Percentiles rank a stretch among this genome's conserved stretches.
These are phyloP conservation scores for Hericium coralloides DNA, from an alignment of 768 basidiomycete species.

Conservation along the genomic window DNA sequence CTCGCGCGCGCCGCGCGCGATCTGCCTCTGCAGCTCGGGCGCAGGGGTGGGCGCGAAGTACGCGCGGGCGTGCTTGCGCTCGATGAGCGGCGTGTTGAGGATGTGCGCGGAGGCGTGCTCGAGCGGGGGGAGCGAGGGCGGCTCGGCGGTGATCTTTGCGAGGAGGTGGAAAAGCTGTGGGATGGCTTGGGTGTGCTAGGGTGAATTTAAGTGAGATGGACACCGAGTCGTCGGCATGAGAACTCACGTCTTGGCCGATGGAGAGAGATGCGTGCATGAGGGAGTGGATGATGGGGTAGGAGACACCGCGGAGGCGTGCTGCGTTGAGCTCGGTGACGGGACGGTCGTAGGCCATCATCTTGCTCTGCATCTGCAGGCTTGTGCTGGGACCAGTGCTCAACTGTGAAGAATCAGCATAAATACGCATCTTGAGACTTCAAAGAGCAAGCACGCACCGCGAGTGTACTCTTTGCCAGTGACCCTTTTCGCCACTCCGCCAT, in stretches of 20 bases:
- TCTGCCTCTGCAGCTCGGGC: slow-evolving; percentile 64
- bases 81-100: slow-evolving; percentile 68
- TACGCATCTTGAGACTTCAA: background rate
- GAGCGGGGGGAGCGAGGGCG: slow-evolving; percentile 62
- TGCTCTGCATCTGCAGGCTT: slow-evolving; percentile 76
- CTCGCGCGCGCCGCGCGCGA: slow-evolving; percentile 68
- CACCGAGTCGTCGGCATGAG: background rate
- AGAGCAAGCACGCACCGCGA: slow-evolving; percentile 34
- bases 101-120: slow-evolving; percentile 79
- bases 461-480: slow-evolving; percentile 44
- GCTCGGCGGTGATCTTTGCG: slow-evolving; percentile 68
- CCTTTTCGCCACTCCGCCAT: slow-evolving; percentile 55
- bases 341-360: slow-evolving; percentile 94
- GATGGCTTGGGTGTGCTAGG: slow-evolving; percentile 47
- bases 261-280: slow-evolving; percentile 59
- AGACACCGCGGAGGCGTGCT: slow-evolving; percentile 60
- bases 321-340: slow-evolving; percentile 72
- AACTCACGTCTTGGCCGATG: slow-evolving; percentile 48
- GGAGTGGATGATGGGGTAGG: slow-evolving; percentile 68
- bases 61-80: slow-evolving; percentile 73
- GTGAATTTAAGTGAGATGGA: background rate
- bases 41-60: slow-evolving; percentile 63
- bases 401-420: slow-evolving; percentile 13
- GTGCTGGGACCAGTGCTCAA: slow-evolving; percentile 44
- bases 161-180: slow-evolving; percentile 67